Percentiles rank a stretch among this genome's conserved stretches.
Evolutionary conservation across 192 early-diverging fungal species (phyloP).

Genomic region (Chytriomyces hyalinus): DNA sequence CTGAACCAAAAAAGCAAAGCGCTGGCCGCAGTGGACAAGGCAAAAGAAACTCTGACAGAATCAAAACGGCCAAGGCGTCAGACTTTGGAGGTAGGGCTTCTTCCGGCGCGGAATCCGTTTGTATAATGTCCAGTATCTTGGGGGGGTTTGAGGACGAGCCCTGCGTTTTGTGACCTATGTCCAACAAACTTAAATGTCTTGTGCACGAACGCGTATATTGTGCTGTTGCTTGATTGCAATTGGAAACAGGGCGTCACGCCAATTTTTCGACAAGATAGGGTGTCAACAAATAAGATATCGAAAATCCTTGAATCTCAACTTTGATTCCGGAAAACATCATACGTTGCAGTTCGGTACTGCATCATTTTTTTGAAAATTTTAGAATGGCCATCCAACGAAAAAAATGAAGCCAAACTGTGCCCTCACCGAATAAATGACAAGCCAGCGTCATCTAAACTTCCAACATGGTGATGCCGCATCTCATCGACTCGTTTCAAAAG

Average conservation of each 20-base stretch:
- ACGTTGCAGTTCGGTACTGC: conserved; percentile 18
- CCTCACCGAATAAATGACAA: conserved; percentile 27
- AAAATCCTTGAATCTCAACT: conserved; percentile 39
- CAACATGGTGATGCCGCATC: conserved; percentile 17
- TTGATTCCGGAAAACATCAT: conserved; percentile 35
- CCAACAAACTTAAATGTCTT: no score
- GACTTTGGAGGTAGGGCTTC: no score
- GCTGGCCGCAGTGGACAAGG: background rate
- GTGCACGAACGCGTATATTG: no score
- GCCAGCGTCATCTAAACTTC: conserved; percentile 29
- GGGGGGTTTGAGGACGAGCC: no score
- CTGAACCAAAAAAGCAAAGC: background rate
- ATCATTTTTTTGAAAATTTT: background rate
- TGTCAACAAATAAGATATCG: conserved; percentile 6
- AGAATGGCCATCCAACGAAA: background rate
- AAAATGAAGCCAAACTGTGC: conserved; percentile 24
- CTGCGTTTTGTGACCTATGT: no score
- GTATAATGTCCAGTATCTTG: no score
- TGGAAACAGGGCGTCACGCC: background rate
- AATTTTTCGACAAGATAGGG: conserved; percentile 26
- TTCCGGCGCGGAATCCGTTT: no score
- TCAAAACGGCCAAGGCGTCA: no score
- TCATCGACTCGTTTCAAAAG: conserved; percentile 26
- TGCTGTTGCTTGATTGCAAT: no score
- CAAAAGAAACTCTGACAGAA: conserved; percentile 5